Percentiles rank a stretch among this genome's conserved stretches.
These are phyloP conservation scores for Dysphania ambrosioides DNA, from an alignment of 148 eudicot species.

Conservation along the genomic window DNA sequence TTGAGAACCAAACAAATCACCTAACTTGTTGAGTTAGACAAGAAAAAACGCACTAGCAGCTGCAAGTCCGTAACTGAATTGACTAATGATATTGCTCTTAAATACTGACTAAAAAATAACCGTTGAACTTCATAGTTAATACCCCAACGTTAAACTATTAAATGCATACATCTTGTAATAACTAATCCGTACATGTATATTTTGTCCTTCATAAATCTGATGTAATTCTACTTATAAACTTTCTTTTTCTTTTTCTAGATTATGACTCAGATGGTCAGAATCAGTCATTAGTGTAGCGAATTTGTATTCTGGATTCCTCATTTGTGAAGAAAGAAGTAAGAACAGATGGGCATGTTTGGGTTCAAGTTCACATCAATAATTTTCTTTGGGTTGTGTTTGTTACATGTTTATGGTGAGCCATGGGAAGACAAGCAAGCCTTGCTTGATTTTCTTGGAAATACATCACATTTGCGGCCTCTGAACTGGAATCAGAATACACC, in stretches of 20 bases:
- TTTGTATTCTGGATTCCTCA: background rate
- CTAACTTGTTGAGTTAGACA: conserved; percentile 14
- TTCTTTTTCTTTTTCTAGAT: conserved; percentile 14
- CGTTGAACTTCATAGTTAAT: conserved; percentile 26
- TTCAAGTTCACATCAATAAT: conserved; percentile 39
- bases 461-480: conserved; percentile 32
- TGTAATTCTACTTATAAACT: too few species aligned
- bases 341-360: conserved; percentile 35
- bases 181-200: too few species aligned
- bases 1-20: conserved; percentile 13
- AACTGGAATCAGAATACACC: conserved; percentile 49
- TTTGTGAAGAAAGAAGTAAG: background rate
- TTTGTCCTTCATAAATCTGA: background rate
- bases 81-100: conserved; percentile 14
- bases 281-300: background rate
- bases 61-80: conserved; percentile 28
- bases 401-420: conserved; percentile 40
- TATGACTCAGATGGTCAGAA: conserved; percentile 21
- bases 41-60: background rate
- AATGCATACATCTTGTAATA: conserved; percentile 1
- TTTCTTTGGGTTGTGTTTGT: conserved; percentile 24
- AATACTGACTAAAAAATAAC: conserved; percentile 23
- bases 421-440: conserved; percentile 51
- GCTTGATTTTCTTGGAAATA: conserved; percentile 41
- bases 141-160: conserved; percentile 23